These are phyloP conservation scores for Tephrocybe sp. DNA, from an alignment of 768 basidiomycete genomes.

Conservation along the genomic window DNA sequence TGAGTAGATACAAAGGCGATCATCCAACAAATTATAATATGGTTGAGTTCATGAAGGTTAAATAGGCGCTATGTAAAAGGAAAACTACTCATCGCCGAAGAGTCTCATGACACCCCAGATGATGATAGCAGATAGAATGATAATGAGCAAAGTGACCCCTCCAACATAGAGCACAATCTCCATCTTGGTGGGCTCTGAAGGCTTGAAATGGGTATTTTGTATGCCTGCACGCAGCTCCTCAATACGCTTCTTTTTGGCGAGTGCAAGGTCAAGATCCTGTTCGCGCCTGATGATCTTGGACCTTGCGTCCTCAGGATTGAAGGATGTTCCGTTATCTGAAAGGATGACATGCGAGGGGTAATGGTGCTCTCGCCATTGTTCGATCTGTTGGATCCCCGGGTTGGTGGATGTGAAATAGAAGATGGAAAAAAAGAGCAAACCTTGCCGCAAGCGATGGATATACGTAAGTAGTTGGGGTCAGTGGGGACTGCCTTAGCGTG, in stretches of 20 bases:
- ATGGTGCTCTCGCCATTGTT: conserved; percentile 90
- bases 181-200: conserved; percentile 11
- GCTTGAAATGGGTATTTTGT: background rate
- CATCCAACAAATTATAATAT: background rate
- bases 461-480: conserved; percentile 83
- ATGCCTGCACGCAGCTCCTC: conserved; percentile 24
- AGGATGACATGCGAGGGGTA: conserved; percentile 86
- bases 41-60: no score
- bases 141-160: conserved; percentile 12
- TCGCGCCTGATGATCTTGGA: conserved; percentile 45
- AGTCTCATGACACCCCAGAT: conserved; percentile 15
- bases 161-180: conserved; percentile 31
- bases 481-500: conserved; percentile 75
- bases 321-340: conserved; percentile 23
- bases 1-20: background rate
- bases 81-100: conserved; percentile 4
- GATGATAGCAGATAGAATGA: conserved; percentile 9
- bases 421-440: conserved; percentile 44
- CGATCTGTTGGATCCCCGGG: conserved; percentile 54
- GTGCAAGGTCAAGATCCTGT: conserved; percentile 38
- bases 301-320: conserved; percentile 56
- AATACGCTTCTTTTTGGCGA: conserved; percentile 28
- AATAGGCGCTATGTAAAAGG: background rate
- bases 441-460: conserved; percentile 83
- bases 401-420: background rate